Base-by-base conservation (phyloP, 1,139 yeast genomes). In the Yamadazyma triangularis region DNA sequence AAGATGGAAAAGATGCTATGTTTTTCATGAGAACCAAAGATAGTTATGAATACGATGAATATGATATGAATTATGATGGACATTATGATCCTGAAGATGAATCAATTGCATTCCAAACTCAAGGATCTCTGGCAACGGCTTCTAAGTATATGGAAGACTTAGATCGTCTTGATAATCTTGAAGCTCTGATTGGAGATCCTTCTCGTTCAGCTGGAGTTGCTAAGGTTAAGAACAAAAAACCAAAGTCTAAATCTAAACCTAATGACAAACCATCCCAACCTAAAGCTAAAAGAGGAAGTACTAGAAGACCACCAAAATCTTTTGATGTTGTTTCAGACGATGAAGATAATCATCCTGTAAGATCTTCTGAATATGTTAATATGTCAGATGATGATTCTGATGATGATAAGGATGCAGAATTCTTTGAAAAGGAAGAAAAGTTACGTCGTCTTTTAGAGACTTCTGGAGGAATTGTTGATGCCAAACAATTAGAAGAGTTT, bases 371-470 rank as follows among this genome's bases (percentile, higher is more conserved):
- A 38, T 76, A 58, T 43, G 72, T 83, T 26, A 64, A 64, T 35
- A 79, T 72, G 32, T 78, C 85, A 0, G 89, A 81, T 47, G 87
- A 81, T 44, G 82, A 75, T 14, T 69, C 77, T 3, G 87, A 80
- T 41, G 77, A 65, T 12, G 88, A 79, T 33, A 55, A 64, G 31
- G 77, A 73, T 36, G 48, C 46, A 2, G 63, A 48, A 16, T 82
- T 83, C 50, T 83, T 73, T 47, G 78, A 58, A 27, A 64, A 76
- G 37, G 93, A 83, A 47, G 68, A 65, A 36, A 56, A 60, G 37
- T 59, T 81, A 34, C 70, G 86, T 36, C 59, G 50, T 24, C 48
- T 66, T 38, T 50, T 64, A 27, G 44, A 45, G 15, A 57, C 47
- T 18, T 45, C 62, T n/a, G 73, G 73, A 4, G 72, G 73, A 5